phyloP scores from a whole-genome alignment of 164 flowering plant genomes.

The Magnolia officinalis region DNA sequence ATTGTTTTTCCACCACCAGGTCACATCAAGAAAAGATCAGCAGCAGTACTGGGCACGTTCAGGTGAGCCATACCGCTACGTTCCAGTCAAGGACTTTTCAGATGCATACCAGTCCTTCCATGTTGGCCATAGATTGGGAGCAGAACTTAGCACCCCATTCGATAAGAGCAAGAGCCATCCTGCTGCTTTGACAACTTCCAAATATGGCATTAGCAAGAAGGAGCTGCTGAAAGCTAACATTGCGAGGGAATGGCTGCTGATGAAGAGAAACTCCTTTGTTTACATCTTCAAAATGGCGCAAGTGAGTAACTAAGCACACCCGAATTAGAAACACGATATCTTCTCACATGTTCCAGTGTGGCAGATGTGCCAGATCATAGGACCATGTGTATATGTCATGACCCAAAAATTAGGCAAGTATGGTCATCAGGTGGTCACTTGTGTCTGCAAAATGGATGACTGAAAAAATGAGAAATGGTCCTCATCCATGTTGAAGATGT shows the following conservation, averaged over 20 bases:
- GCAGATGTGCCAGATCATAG: too few relatives aligned
- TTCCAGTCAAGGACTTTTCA: slow-evolving; percentile 41
- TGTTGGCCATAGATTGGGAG: slow-evolving; percentile 26
- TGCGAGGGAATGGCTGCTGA: slow-evolving; percentile 33
- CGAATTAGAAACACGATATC: not conserved
- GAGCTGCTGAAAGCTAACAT: slow-evolving; percentile 39
- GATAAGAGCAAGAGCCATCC: slow-evolving; percentile 42
- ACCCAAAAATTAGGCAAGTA: too few relatives aligned
- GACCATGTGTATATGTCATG: too few relatives aligned
- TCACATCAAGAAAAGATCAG: slow-evolving; percentile 73
- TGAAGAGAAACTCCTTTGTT: slow-evolving; percentile 45
- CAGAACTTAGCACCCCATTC: slow-evolving; percentile 41
- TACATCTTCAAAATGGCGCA: slow-evolving; percentile 38
- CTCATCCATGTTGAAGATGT: too few relatives aligned
- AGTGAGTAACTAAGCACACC: slow-evolving; percentile 18
- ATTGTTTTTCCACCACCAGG: slow-evolving; percentile 25
- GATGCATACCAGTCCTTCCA: slow-evolving; percentile 46
- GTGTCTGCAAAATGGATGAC: too few relatives aligned
- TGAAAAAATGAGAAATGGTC: too few relatives aligned
- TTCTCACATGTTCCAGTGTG: not conserved
- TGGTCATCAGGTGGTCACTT: not conserved
- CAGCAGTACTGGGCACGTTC: slow-evolving; percentile 51
- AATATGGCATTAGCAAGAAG: slow-evolving; percentile 34
- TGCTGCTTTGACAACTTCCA: slow-evolving; percentile 34
- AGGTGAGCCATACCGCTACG: slow-evolving; percentile 43